Conservation (phyloP, 768 basidiomycete genomes). For the Gloeophyllum trabeum region DNA sequence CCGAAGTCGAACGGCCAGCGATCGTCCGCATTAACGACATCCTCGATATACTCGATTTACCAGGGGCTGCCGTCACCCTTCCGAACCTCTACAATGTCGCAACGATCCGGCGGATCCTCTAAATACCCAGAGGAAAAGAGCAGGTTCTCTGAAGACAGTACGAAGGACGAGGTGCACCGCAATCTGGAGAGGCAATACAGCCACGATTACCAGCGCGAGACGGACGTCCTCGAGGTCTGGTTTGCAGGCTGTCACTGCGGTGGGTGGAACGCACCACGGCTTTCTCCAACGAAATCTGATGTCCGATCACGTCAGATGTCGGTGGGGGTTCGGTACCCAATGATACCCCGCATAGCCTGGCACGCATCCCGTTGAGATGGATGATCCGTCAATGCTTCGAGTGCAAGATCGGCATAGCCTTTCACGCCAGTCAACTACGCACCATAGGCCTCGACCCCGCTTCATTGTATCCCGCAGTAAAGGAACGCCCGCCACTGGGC, state of each 20-base stretch:
- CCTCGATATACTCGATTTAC: conserved; percentile 6
- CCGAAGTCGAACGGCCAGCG: too few relatives aligned
- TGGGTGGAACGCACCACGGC: conserved; percentile 17
- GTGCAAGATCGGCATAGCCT: conserved; percentile 31
- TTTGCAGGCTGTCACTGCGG: conserved; percentile 69
- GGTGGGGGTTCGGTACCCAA: conserved; percentile 64
- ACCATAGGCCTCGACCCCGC: conserved; percentile 20
- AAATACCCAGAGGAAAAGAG: conserved; percentile 11
- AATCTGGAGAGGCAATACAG: conserved; percentile 32
- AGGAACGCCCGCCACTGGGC: conserved; percentile 8
- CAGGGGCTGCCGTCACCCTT: conserved; percentile 1
- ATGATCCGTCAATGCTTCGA: conserved; percentile 40
- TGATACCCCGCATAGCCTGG: conserved; percentile 42
- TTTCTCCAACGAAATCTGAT: too few relatives aligned
- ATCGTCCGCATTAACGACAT: too few relatives aligned
- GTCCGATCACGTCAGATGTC: conserved; percentile 41
- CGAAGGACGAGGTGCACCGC: conserved; percentile 6
- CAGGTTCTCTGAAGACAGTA: too few relatives aligned
- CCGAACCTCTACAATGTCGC: conserved; percentile 16
- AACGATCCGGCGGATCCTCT: not conserved
- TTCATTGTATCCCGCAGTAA: conserved; percentile 15
- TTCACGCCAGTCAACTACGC: conserved; percentile 18
- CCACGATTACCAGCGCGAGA: conserved; percentile 19
- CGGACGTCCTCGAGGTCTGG: conserved; percentile 72
- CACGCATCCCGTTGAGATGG: conserved; percentile 59